Conservation (phyloP, 306 rosid genomes). For the Vigna nakashimae region DNA sequence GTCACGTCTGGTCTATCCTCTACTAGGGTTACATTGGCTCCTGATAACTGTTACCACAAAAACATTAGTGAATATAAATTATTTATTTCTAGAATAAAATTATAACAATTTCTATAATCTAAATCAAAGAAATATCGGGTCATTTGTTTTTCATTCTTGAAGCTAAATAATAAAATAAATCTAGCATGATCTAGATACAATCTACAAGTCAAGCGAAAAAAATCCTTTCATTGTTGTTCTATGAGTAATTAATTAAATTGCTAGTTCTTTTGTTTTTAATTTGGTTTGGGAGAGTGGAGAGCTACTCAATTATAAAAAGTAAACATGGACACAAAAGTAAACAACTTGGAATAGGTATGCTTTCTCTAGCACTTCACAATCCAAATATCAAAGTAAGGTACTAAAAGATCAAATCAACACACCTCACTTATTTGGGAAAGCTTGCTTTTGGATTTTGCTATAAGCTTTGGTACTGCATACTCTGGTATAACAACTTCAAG, state of each 20-base stretch:
- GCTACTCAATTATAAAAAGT: not conserved
- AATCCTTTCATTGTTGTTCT: constrained; percentile 12
- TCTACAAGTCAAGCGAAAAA: not conserved
- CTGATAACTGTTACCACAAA: constrained; percentile 74
- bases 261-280: not conserved
- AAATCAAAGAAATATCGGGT: not conserved
- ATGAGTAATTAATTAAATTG: constrained; percentile 23
- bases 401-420: constrained; percentile 36
- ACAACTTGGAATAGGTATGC: constrained; percentile 23
- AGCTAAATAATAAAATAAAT: constrained; percentile 14
- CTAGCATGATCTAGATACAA: constrained; percentile 7
- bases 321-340: constrained; percentile 9
- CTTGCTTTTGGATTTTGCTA: constrained; percentile 89
- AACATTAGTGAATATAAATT: constrained; percentile 21
- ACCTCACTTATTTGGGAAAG: constrained; percentile 98
- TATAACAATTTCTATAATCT: constrained; percentile 23
- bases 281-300: not conserved
- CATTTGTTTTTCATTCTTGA: constrained; percentile 18
- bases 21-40: constrained; percentile 88
- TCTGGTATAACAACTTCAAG: constrained; percentile 96
- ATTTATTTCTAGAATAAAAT: too few relatives aligned
- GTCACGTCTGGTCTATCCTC: constrained; percentile 84
- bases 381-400: constrained; percentile 28
- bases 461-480: constrained; percentile 87
- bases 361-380: constrained; percentile 26